These are phyloP conservation scores for Asterophora lycoperdoides DNA, from an alignment of 768 basidiomycete species.

Conservation along the genomic window DNA sequence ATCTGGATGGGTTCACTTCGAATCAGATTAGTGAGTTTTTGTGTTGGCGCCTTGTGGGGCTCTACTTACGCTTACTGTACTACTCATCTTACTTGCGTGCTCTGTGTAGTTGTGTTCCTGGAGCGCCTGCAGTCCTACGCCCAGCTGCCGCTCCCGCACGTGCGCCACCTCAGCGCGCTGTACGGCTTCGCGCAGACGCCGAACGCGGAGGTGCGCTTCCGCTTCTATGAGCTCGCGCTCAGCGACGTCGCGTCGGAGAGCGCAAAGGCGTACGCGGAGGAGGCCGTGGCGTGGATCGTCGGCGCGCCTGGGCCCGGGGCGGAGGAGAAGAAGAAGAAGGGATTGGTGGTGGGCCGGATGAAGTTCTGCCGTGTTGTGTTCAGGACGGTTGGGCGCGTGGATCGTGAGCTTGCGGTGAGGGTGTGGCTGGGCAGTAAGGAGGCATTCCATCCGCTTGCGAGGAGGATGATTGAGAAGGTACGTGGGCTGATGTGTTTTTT, in stretches of 20 bases:
- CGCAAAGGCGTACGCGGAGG: constrained; percentile 45
- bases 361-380: constrained; percentile 78
- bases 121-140: constrained; percentile 66
- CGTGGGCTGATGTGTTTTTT: neutral
- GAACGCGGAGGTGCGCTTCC: constrained; percentile 74
- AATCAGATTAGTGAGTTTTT: constrained; percentile 65
- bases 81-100: neutral
- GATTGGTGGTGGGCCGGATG: constrained; percentile 73
- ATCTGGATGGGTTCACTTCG: constrained; percentile 62
- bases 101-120: constrained; percentile 70
- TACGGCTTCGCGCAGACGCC: constrained; percentile 43
- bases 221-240: constrained; percentile 75
- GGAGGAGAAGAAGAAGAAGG: constrained; percentile 24
- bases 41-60: neutral
- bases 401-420: constrained; percentile 47
- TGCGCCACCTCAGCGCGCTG: constrained; percentile 57
- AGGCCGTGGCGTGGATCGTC: constrained; percentile 66
- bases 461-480: constrained; percentile 74
- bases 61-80: no score
- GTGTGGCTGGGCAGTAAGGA: constrained; percentile 45
- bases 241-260: constrained; percentile 41
- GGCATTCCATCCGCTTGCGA: constrained; percentile 74
- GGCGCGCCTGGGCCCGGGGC: constrained; percentile 45
- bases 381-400: constrained; percentile 47
- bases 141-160: constrained; percentile 55